Evolutionary conservation across 768 basidiomycete genomes (phyloP).

Genomic region (Phylloporus sp.): DNA sequence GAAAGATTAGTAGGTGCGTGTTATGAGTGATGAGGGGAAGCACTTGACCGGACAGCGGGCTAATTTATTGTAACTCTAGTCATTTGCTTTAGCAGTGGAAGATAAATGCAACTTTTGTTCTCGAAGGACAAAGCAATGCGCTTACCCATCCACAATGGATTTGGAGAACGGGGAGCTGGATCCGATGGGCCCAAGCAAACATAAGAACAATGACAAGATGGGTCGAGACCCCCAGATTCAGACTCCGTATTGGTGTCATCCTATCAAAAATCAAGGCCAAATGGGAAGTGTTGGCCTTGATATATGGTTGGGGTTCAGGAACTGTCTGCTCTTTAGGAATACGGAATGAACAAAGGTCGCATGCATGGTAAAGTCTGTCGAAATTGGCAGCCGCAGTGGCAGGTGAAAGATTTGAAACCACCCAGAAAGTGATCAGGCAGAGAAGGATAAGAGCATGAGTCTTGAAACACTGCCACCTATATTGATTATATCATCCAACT

Average conservation of each 20-base stretch:
- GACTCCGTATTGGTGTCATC: background rate
- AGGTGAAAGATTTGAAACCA: too few relatives aligned
- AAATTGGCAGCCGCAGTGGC: too few relatives aligned
- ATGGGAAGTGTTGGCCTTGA: too few relatives aligned
- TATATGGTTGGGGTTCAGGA: background rate
- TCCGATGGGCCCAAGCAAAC: background rate
- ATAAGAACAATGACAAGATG: background rate
- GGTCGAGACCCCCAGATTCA: background rate
- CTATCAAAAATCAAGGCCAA: background rate
- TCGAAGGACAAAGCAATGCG: slow-evolving; percentile 10
- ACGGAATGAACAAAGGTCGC: too few relatives aligned
- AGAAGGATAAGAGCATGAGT: too few relatives aligned
- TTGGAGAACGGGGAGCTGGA: slow-evolving; percentile 6
- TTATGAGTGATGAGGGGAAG: background rate
- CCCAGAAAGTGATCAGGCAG: too few relatives aligned
- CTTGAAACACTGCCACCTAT: too few relatives aligned
- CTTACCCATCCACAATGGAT: background rate
- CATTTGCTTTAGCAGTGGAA: slow-evolving; percentile 10
- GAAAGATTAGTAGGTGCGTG: background rate
- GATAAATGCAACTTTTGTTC: background rate
- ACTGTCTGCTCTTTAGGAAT: background rate
- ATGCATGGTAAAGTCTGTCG: too few relatives aligned
- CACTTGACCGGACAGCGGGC: background rate
- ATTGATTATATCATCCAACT: too few relatives aligned
- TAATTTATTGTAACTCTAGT: slow-evolving; percentile 12